Evolutionary conservation across 2,329 filamentous ascomycete genomes (phyloP).

Genomic region (Neonectria punicea): DNA sequence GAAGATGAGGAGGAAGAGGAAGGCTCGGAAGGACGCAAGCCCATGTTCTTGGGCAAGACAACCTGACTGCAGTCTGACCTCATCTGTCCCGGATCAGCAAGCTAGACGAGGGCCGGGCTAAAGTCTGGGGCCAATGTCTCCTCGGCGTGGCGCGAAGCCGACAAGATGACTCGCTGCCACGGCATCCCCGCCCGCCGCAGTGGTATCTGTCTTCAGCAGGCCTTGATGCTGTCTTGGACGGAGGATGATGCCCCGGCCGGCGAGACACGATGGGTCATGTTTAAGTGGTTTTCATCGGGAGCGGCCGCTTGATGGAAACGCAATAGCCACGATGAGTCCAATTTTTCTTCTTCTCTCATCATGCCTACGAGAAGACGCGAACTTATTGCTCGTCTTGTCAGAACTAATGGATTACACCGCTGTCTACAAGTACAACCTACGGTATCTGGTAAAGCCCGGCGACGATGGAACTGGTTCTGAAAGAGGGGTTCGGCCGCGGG

Average conservation of each 20-base stretch:
- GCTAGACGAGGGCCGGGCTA: constrained; percentile 17
- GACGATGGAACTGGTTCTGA: constrained; percentile 5
- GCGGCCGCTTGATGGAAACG: constrained; percentile 9
- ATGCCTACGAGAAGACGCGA: not conserved
- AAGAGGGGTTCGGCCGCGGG: constrained; percentile 22
- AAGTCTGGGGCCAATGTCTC: constrained; percentile 25
- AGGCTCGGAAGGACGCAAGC: not conserved
- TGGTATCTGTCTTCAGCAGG: constrained; percentile 20
- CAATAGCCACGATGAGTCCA: constrained; percentile 1
- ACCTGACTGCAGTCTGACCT: constrained; percentile 31
- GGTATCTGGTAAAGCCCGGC: constrained; percentile 14
- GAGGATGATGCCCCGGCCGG: constrained; percentile 4
- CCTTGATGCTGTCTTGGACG: not conserved
- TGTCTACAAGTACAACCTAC: constrained; percentile 15
- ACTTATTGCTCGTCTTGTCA: constrained; percentile 13
- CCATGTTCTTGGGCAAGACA: constrained; percentile 4
- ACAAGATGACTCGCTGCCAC: constrained; percentile 20
- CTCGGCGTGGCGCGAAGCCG: constrained; percentile 23
- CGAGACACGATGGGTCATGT: not conserved
- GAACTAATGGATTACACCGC: constrained; percentile 18
- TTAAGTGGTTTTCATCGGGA: not conserved
- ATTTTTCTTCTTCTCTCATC: not conserved
- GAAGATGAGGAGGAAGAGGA: not conserved
- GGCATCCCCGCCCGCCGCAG: constrained; percentile 12
- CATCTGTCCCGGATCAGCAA: constrained; percentile 18